phyloP scores from a whole-genome alignment of 2,329 filamentous ascomycete species.

The Pseudomassariella vexata region DNA sequence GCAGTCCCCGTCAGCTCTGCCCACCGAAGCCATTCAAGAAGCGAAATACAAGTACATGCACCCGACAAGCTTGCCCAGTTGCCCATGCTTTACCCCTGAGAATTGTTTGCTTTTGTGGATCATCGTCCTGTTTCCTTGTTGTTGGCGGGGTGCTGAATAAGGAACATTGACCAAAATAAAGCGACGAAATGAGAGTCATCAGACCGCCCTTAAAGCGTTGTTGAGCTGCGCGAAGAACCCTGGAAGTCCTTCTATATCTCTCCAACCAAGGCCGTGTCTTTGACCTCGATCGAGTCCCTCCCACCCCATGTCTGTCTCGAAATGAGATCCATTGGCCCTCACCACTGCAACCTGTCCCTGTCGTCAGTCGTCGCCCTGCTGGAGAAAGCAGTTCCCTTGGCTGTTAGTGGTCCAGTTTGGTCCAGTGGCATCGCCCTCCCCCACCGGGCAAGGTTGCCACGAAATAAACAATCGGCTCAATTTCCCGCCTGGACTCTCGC shows the following conservation, averaged over 20 bases:
- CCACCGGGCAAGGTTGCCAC: too few relatives aligned
- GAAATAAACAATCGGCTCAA: too few relatives aligned
- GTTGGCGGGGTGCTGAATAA: conserved; percentile 14
- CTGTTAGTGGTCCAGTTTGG: too few relatives aligned
- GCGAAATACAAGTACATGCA: too few relatives aligned
- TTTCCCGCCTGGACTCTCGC: conserved; percentile 18
- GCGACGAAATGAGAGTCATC: conserved; percentile 16
- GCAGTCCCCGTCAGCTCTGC: too few relatives aligned
- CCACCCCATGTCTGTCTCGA: conserved; percentile 7
- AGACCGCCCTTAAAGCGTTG: conserved; percentile 13
- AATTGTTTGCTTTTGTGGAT: conserved; percentile 6
- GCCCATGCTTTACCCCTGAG: conserved; percentile 2
- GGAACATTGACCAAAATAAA: conserved; percentile 16
- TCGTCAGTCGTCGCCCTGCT: conserved; percentile 3
- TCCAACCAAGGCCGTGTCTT: conserved; percentile 1
- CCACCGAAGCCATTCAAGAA: too few relatives aligned
- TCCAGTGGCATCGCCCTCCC: conserved; percentile 1
- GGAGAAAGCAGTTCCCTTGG: too few relatives aligned
- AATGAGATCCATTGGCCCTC: conserved; percentile 17
- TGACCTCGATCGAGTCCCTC: conserved; percentile 1
- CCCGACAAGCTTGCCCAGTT: too few relatives aligned
- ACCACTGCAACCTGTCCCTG: conserved; percentile 10
- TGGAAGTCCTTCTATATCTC: background rate
- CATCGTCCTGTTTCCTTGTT: conserved; percentile 6
- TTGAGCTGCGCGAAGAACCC: conserved; percentile 5